A percentile compares a stretch with the other conserved stretches of the same genome.
Evolutionary conservation across 2,329 filamentous ascomycete species (phyloP).

Genomic region (Bimuria novae-zelandiae): DNA sequence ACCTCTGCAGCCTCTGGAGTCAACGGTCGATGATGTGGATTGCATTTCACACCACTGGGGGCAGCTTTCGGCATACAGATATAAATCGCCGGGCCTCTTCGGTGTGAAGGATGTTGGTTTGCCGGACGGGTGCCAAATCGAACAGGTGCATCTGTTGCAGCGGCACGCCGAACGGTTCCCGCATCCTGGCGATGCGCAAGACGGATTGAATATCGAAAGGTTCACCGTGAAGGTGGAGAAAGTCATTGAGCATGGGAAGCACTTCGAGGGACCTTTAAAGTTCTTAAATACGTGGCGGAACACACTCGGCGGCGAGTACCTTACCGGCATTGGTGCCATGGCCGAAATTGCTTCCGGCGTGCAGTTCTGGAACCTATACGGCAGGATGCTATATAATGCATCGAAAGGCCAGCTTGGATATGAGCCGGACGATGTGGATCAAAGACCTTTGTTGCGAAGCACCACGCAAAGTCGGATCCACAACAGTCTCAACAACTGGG

Average conservation of each 20-base stretch:
- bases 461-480: slow-evolving; percentile 60
- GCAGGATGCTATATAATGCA: slow-evolving; percentile 58
- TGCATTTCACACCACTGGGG: slow-evolving; percentile 51
- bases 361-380: slow-evolving; percentile 60
- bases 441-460: slow-evolving; percentile 58
- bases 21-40: slow-evolving; percentile 38
- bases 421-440: slow-evolving; percentile 52
- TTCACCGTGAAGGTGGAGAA: slow-evolving; percentile 57
- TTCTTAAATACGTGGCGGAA: slow-evolving; percentile 61
- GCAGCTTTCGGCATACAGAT: slow-evolving; percentile 53
- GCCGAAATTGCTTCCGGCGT: slow-evolving; percentile 58
- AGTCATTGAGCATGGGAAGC: slow-evolving; percentile 46
- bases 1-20: slow-evolving; percentile 4
- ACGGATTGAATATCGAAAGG: slow-evolving; percentile 54
- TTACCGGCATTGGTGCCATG: slow-evolving; percentile 56
- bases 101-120: slow-evolving; percentile 55
- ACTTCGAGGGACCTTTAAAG: slow-evolving; percentile 54
- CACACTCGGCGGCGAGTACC: slow-evolving; percentile 48
- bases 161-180: slow-evolving; percentile 61
- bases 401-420: slow-evolving; percentile 55
- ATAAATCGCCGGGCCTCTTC: slow-evolving; percentile 53
- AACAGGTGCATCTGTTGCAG: slow-evolving; percentile 59
- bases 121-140: slow-evolving; percentile 60
- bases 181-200: slow-evolving; percentile 49
- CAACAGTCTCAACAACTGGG: slow-evolving; percentile 60